Base-by-base conservation (phyloP, 768 basidiomycete genomes). In the Kwoniella shandongensis region DNA sequence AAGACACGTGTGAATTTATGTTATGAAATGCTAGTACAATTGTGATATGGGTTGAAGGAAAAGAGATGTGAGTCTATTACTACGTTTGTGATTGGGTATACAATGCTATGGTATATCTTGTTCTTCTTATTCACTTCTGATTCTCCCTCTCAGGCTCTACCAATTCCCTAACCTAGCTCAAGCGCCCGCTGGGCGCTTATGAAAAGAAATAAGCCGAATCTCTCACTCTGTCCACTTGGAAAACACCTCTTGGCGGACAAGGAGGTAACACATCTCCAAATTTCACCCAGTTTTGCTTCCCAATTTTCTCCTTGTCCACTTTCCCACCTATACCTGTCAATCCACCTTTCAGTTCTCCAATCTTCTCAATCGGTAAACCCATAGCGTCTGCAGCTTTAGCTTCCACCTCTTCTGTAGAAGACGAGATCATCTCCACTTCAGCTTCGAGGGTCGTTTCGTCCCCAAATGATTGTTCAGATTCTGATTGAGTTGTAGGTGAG, bases 181-280 rank as follows among this genome's bases (percentile, higher is more conserved):
- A 42, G 7, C 8, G n/a, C n/a, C 40, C 7, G 22, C 40, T 42
- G 5, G 40, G 6, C 26, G 20, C 27, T 44, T 83, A 96, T 40
- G 92, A 93, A 82, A 97, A 98, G 83, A 98, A 98, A 78, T 97
- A 98, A 35, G 81, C 81, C 40, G 88, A 89, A 55, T 84, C 77
- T 74, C 87, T 87, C 78, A 97, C 92, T 59, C 80, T 81, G 67
- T 83, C 80, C 61, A 98, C 90, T 63, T 89, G 83, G 74, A 98
- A 96, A 54, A 80, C 79, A 52, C 94, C 94, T 79, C 89, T 90
- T 76, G 83, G 73, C 0, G 94, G 94, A 20, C 91, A 75, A 0
- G 85, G 86, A 0, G 92, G 92, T 18, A 97, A 76, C 64, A 93
- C 63, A 65, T 89, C 86, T 29, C 79, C 76, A 41, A 98, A 77